Conservation (phyloP, 129 eudicot species). For the Flaveria linearis region DNA sequence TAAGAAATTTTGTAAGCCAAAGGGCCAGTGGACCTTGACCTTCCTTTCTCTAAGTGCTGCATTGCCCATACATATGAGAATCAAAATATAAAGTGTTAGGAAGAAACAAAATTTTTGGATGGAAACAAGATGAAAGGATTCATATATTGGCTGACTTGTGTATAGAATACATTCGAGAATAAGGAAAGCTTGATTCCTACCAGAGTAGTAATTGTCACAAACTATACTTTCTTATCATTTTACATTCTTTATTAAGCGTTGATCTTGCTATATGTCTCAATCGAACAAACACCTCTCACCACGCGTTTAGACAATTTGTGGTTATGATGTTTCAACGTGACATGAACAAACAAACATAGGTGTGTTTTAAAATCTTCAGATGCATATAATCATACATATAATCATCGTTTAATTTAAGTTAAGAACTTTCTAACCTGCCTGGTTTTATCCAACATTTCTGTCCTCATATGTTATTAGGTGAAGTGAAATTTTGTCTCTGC, state of each 20-base stretch:
- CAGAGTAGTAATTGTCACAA: conserved; percentile 18
- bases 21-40: too few species aligned
- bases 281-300: conserved; percentile 5
- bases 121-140: conserved; percentile 1
- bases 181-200: conserved; percentile 37
- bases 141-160: conserved; percentile 23
- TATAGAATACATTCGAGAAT: conserved; percentile 31
- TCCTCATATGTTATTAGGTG: neutral
- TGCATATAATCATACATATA: too few species aligned
- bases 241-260: conserved; percentile 21
- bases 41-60: too few species aligned
- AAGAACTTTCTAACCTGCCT: too few species aligned
- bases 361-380: too few species aligned
- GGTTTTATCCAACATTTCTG: neutral
- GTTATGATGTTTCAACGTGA: too few species aligned
- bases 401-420: too few species aligned
- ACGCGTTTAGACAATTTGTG: neutral
- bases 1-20: too few species aligned
- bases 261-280: conserved; percentile 3
- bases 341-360: too few species aligned
- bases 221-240: conserved; percentile 31
- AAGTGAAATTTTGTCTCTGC: conserved; percentile 14
- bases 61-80: neutral
- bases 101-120: conserved; percentile 4
- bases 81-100: neutral